Percentiles rank a stretch among this genome's conserved stretches.
phyloP scores from a whole-genome alignment of 805 yeast species.

The Wickerhamomyces bisporus region DNA sequence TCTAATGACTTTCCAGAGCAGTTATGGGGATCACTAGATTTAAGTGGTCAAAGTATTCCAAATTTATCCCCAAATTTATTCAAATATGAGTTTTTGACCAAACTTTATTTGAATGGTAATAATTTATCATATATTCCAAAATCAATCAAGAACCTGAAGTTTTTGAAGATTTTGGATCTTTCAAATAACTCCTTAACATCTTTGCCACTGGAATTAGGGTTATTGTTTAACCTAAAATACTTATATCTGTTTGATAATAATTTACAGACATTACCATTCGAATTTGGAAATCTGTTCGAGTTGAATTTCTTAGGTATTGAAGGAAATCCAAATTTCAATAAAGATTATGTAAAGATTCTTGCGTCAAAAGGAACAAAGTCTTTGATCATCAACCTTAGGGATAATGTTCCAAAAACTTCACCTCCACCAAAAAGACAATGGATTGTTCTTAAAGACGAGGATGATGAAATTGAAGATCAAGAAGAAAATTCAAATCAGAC shows the following conservation, averaged over 20 bases:
- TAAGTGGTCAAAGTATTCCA: conserved; percentile 82
- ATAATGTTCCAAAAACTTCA: conserved; percentile 63
- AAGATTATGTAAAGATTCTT: conserved; percentile 56
- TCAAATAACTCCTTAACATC: conserved; percentile 68
- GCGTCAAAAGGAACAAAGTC: conserved; percentile 84
- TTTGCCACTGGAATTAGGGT: conserved; percentile 83
- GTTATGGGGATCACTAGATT: conserved; percentile 90
- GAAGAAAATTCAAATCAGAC: conserved; percentile 15
- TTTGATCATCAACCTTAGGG: conserved; percentile 74
- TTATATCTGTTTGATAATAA: conserved; percentile 86
- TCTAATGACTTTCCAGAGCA: conserved; percentile 52
- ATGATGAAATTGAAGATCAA: conserved; percentile 42
- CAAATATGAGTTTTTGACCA: conserved; percentile 78
- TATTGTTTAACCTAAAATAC: conserved; percentile 72
- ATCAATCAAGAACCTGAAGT: conserved; percentile 59
- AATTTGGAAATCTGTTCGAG: conserved; percentile 80
- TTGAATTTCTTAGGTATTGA: conserved; percentile 87
- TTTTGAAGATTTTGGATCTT: conserved; percentile 77
- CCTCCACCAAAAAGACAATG: conserved; percentile 77
- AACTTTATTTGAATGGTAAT: conserved; percentile 84
- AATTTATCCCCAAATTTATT: conserved; percentile 69
- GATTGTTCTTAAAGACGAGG: conserved; percentile 74
- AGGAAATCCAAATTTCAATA: conserved; percentile 76
- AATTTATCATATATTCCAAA: conserved; percentile 64
- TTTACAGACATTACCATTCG: conserved; percentile 68